These are phyloP conservation scores for Phylloboletellus chloephorus DNA, from an alignment of 1,284 basidiomycete species.

Conservation along the genomic window DNA sequence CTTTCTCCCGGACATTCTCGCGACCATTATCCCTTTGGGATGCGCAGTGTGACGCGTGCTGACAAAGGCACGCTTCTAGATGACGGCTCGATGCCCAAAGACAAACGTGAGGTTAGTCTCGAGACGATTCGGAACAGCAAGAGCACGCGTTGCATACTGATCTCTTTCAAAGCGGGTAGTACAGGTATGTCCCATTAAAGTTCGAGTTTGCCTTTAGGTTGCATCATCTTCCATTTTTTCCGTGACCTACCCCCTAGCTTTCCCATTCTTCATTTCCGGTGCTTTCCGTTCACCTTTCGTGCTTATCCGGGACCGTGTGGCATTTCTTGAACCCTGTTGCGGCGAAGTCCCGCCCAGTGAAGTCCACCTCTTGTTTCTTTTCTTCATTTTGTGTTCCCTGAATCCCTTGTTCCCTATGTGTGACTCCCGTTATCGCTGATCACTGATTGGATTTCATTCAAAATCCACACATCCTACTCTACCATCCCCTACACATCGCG, in stretches of 20 bases:
- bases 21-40: neutral
- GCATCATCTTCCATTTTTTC: neutral
- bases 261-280: neutral
- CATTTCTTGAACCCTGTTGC: neutral
- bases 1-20: neutral
- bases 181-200: conserved; percentile 53
- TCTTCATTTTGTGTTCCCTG: neutral
- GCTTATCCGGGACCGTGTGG: neutral
- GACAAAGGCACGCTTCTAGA: conserved; percentile 42
- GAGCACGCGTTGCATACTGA: conserved; percentile 72
- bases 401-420: neutral
- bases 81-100: conserved; percentile 81
- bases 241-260: neutral
- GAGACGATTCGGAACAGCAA: conserved; percentile 64
- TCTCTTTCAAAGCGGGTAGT: conserved; percentile 95
- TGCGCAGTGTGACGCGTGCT: neutral
- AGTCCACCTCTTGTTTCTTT: neutral
- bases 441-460: conserved; percentile 15
- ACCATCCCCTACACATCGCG: conserved; percentile 1
- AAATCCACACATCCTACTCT: neutral
- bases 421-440: neutral
- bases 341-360: neutral
- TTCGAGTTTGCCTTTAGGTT: neutral
- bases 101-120: conserved; percentile 71
- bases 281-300: conserved; percentile 1